Evolutionary conservation across 2,329 filamentous ascomycete species (phyloP).

Genomic region (Paracoccidioides lutzii): DNA sequence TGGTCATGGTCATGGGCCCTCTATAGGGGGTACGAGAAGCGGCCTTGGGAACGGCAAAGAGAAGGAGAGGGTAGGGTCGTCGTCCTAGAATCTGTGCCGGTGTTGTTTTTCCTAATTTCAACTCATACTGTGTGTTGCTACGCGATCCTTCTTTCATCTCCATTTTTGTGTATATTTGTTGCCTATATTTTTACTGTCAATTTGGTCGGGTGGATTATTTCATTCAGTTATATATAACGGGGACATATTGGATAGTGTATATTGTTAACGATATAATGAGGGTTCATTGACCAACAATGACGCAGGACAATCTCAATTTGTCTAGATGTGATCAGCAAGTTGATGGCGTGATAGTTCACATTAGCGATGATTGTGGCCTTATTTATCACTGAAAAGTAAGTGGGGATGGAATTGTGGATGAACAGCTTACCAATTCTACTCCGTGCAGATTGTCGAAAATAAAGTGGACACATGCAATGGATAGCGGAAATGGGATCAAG

Average conservation of each 20-base stretch:
- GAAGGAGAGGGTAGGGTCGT: conserved; percentile 2
- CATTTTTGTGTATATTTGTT: not conserved
- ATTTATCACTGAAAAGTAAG: no score
- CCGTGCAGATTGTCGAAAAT: no score
- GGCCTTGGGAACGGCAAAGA: conserved; percentile 3
- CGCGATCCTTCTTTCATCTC: not conserved
- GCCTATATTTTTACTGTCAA: not conserved
- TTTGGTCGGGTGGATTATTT: not conserved
- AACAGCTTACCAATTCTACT: no score
- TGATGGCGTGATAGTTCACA: no score
- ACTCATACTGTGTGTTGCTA: not conserved
- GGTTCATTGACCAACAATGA: not conserved
- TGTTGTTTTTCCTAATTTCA: not conserved
- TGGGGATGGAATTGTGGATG: no score
- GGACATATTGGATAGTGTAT: not conserved
- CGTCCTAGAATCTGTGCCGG: not conserved
- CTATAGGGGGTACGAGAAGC: not conserved
- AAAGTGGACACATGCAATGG: no score
- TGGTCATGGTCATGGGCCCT: not conserved
- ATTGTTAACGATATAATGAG: not conserved
- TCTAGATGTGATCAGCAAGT: no score
- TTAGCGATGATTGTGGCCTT: no score
- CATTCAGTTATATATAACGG: not conserved
- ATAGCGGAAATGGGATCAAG: no score
- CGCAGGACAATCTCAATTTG: not conserved